Evolutionary conservation across 805 yeast genomes (phyloP).

Genomic region (Starmerella potacharoeniae): DNA sequence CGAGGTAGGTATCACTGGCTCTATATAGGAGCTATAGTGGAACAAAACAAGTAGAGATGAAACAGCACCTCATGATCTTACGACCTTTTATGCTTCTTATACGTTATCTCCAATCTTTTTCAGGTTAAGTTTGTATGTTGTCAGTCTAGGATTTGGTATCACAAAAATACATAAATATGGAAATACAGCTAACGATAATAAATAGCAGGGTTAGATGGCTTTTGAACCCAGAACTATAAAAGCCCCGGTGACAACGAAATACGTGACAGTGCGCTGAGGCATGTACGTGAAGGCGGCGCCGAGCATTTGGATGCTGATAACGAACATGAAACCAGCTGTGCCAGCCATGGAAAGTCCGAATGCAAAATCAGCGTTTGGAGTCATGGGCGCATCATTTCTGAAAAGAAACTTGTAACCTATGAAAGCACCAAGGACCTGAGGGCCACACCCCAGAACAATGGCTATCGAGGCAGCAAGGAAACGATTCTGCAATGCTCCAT

Average conservation of each 20-base stretch:
- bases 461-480: constrained; percentile 53
- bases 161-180: background rate
- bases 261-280: constrained; percentile 43
- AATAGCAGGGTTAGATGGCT: constrained; percentile 8
- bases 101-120: background rate
- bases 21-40: background rate
- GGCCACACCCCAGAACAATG: constrained; percentile 62
- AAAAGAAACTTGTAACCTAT: constrained; percentile 25
- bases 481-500: constrained; percentile 57
- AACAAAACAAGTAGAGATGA: too few relatives aligned
- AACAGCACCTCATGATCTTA: too few relatives aligned
- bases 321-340: constrained; percentile 74
- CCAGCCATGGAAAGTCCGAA: constrained; percentile 58
- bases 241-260: constrained; percentile 54
- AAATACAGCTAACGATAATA: background rate
- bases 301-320: constrained; percentile 78
- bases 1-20: constrained; percentile 31
- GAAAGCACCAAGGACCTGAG: constrained; percentile 85
- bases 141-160: background rate
- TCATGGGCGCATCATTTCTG: constrained; percentile 42
- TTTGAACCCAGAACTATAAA: constrained; percentile 14
- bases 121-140: background rate
- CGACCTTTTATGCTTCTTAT: background rate
- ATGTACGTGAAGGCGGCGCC: constrained; percentile 73
- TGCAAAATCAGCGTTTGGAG: constrained; percentile 27